Percentiles rank a stretch among this genome's conserved stretches.
Evolutionary conservation across 768 basidiomycete genomes (phyloP).

Genomic region (Serendipita sp.): DNA sequence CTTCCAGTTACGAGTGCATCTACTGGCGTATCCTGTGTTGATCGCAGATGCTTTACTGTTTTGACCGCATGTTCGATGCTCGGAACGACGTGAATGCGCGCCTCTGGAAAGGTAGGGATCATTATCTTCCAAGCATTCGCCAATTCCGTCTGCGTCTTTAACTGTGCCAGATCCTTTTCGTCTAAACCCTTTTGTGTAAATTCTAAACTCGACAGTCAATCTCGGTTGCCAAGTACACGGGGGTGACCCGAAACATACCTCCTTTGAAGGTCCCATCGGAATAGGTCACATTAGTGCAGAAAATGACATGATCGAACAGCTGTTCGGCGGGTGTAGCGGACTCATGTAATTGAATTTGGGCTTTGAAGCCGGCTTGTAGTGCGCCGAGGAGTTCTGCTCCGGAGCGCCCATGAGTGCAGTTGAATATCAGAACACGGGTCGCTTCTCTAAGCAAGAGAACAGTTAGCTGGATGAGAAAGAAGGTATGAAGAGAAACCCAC

Average conservation of each 20-base stretch:
- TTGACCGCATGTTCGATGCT: constrained; percentile 83
- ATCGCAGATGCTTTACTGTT: constrained; percentile 30
- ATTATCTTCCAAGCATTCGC: constrained; percentile 54
- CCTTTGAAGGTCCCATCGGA: constrained; percentile 78
- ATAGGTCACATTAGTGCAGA: constrained; percentile 95
- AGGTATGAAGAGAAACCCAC: background rate
- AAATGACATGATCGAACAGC: constrained; percentile 77
- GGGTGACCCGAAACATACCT: constrained; percentile 31
- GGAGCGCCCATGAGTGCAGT: constrained; percentile 83
- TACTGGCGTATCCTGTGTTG: background rate
- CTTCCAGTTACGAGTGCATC: constrained; percentile 82
- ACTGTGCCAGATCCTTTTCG: constrained; percentile 40
- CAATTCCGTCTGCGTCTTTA: constrained; percentile 64
- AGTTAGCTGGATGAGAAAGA: background rate
- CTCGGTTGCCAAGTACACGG: constrained; percentile 6
- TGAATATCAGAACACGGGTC: constrained; percentile 67
- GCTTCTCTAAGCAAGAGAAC: constrained; percentile 16
- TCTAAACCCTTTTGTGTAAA: constrained; percentile 53
- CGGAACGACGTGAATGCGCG: constrained; percentile 58
- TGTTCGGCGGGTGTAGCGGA: constrained; percentile 19
- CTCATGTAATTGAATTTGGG: constrained; percentile 11
- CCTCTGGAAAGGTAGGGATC: constrained; percentile 40
- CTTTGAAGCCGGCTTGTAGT: constrained; percentile 19
- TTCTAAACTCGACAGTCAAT: constrained; percentile 31
- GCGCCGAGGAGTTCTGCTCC: constrained; percentile 51